These are phyloP conservation scores for Anisodus tanguticus DNA, from an alignment of 257 asterid species.

Conservation along the genomic window DNA sequence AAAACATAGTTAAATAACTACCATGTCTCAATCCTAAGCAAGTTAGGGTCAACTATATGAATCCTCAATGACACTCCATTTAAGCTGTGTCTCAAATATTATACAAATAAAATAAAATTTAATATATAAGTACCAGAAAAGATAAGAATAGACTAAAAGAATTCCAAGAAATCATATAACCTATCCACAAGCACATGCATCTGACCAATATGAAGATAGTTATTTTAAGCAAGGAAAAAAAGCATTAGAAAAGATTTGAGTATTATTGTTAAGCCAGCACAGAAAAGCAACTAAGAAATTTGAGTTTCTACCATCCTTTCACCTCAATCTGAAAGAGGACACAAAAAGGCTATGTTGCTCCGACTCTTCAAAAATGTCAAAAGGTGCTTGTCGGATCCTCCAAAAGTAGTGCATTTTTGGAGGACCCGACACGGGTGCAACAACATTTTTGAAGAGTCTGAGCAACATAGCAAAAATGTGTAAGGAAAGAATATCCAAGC, in stretches of 20 bases:
- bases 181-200: not conserved
- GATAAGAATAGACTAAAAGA: not conserved
- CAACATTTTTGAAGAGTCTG: too few species aligned
- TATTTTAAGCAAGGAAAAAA: not conserved
- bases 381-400: too few species aligned
- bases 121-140: not conserved
- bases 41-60: not conserved
- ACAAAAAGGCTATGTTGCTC: not conserved
- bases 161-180: not conserved
- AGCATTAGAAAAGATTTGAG: not conserved
- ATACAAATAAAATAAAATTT: not conserved
- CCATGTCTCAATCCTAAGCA: not conserved
- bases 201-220: constrained; percentile 25
- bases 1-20: not conserved
- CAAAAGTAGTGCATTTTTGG: too few species aligned
- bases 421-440: too few species aligned
- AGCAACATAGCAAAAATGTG: not conserved
- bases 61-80: not conserved
- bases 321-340: not conserved
- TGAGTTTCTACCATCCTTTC: not conserved
- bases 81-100: not conserved
- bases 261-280: not conserved
- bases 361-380: too few species aligned
- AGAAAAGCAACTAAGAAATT: not conserved
- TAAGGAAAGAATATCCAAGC: not conserved